Percentiles rank a stretch among this genome's conserved stretches.
These are phyloP conservation scores for Pelargonium nanum DNA, from an alignment of 345 rosid genomes.

Conservation along the genomic window DNA sequence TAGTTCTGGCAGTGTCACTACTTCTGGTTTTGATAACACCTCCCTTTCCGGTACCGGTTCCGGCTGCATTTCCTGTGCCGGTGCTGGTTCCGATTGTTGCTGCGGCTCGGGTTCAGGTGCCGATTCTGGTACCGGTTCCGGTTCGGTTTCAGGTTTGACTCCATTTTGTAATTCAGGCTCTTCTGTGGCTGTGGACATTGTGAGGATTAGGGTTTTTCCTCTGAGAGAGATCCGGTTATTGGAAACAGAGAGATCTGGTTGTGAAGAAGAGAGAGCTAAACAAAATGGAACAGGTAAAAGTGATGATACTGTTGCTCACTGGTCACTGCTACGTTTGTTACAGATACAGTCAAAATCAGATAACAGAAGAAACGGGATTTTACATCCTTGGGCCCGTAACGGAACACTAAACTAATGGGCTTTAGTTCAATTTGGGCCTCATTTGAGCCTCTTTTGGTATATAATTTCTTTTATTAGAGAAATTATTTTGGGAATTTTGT, in stretches of 20 bases:
- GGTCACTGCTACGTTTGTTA: neutral
- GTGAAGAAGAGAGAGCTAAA: neutral
- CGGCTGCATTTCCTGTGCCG: neutral
- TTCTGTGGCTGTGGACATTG: slow-evolving; percentile 35
- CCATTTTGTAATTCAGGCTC: slow-evolving; percentile 41
- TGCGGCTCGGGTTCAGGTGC: neutral
- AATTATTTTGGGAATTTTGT: no score
- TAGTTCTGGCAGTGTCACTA: neutral
- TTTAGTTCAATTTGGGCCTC: neutral
- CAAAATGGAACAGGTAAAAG: neutral
- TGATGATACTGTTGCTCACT: neutral
- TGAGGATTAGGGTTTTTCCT: neutral
- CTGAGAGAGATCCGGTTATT: neutral
- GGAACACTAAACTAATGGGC: no score
- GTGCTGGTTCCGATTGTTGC: neutral
- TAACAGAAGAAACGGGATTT: no score
- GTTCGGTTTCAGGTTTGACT: slow-evolving; percentile 14
- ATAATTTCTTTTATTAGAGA: no score
- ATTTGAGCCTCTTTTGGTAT: neutral
- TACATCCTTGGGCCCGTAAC: no score
- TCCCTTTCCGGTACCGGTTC: neutral
- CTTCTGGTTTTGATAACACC: neutral
- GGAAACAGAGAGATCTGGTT: slow-evolving; percentile 8
- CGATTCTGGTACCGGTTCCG: slow-evolving; percentile 10
- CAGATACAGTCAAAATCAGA: no score